Conservation (phyloP, 768 basidiomycete genomes). For the Mycena floridula region DNA sequence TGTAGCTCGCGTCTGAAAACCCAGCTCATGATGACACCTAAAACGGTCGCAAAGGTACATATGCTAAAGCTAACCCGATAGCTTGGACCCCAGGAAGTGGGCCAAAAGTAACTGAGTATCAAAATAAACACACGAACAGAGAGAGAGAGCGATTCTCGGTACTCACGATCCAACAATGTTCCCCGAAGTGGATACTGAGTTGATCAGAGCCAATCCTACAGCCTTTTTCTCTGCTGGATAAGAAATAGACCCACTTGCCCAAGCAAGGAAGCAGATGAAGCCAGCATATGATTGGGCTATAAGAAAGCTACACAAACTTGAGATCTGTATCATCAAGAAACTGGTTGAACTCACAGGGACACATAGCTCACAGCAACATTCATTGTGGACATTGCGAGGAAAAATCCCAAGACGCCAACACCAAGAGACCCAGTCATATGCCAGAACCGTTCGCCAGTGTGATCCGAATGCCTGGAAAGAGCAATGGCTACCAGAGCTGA, state of each 20-base stretch:
- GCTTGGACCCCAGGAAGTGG: slow-evolving; percentile 59
- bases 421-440: slow-evolving; percentile 51
- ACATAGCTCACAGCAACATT: slow-evolving; percentile 58
- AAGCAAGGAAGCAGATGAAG: slow-evolving; percentile 58
- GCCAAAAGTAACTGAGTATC: slow-evolving; percentile 49
- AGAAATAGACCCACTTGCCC: slow-evolving; percentile 43
- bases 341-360: slow-evolving; percentile 41
- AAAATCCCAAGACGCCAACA: slow-evolving; percentile 63
- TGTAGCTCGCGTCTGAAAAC: slow-evolving; percentile 41
- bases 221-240: slow-evolving; percentile 83
- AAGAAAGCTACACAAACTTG: slow-evolving; percentile 46
- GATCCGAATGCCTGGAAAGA: slow-evolving; percentile 67
- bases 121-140: neutral
- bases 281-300: slow-evolving; percentile 73
- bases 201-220: slow-evolving; percentile 79
- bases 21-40: slow-evolving; percentile 44
- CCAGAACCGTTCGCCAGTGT: slow-evolving; percentile 60
- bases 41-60: slow-evolving; percentile 52
- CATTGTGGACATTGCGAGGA: slow-evolving; percentile 60
- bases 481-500: slow-evolving; percentile 51
- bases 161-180: slow-evolving; percentile 81
- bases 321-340: neutral
- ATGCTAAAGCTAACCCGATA: slow-evolving; percentile 70
- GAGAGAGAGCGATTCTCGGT: no score
- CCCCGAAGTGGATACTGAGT: slow-evolving; percentile 76